Base-by-base conservation (phyloP, 2,329 filamentous ascomycete genomes). In the Calonectria pteridis region DNA sequence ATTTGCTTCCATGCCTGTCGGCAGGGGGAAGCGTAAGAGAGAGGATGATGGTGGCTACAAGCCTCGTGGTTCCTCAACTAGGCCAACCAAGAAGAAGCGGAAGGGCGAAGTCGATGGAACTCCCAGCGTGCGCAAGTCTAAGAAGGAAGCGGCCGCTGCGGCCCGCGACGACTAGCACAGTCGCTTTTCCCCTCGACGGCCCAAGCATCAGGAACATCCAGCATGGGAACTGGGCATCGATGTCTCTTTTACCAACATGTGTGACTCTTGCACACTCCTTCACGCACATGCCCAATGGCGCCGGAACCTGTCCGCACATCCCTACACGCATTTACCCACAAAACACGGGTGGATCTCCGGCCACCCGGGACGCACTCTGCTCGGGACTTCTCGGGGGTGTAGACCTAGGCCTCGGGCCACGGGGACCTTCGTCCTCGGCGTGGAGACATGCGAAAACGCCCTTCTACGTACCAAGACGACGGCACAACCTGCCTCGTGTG, bases 41-140 rank as follows among this genome's bases (percentile, higher is more conserved):
- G 91, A 92, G 50, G 91, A 92, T 10, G 91, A 93, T 74, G 83
- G 84, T 0, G 90, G 90, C 5, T 92, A 92, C 80, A 86, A 90
- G 72, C 90, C 91, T 3, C 91, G 91, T 76, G 88, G 88, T 3
- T 90, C 90, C 3, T 86, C 86, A 3, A 88, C 86, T 46, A 85
- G 89, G 49, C 89, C 89, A 23, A 83, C 84, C 0, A 92, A 92
- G 85, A 89, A 88, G 83, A 92, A 91, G 86, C 86, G 89, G 5
- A 91, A 90, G 86, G 91, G 89, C 77, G 88, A 89, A 63, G 84
- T 78, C 33, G 85, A 83, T 37, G 84, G 77, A 28, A 84, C 84
- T 31, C 82, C 82, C 31, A 83, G 81, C 33, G 80, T 75, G 31
- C 82, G 83, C 71, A 83, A 83, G 75, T 81, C 80, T 6, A 85